These are phyloP conservation scores for Quercus phellos DNA, from an alignment of 331 rosid species.

Conservation along the genomic window DNA sequence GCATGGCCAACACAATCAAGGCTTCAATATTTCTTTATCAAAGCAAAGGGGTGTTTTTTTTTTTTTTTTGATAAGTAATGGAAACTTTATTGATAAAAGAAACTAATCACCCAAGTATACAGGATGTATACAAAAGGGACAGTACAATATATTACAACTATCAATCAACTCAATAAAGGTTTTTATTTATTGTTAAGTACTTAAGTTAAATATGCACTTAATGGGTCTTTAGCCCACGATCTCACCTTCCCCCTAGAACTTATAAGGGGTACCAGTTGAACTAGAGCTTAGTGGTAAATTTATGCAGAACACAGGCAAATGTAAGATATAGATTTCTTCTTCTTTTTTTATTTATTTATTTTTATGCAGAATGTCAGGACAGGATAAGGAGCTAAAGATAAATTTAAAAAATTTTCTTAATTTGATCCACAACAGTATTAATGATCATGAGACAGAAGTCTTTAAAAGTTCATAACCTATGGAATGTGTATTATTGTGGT, in stretches of 20 bases:
- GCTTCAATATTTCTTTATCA: not conserved
- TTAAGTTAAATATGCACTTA: too few species aligned
- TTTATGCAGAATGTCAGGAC: not conserved
- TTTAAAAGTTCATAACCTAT: not conserved
- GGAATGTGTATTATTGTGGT: not conserved
- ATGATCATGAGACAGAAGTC: not conserved
- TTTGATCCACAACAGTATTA: not conserved
- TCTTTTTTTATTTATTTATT: not conserved
- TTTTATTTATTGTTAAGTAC: not conserved
- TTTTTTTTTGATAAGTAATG: too few species aligned
- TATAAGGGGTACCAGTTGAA: too few species aligned
- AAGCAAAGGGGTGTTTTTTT: not conserved
- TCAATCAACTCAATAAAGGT: not conserved
- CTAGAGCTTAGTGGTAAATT: too few species aligned
- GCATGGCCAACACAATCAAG: not conserved
- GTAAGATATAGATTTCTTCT: not conserved
- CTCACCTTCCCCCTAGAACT: too few species aligned
- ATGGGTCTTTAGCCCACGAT: too few species aligned
- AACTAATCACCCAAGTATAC: too few species aligned
- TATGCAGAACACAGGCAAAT: not conserved
- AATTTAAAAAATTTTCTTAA: not conserved
- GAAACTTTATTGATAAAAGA: too few species aligned
- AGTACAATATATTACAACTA: too few species aligned
- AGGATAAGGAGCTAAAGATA: not conserved
- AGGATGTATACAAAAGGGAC: too few species aligned